Percentiles rank a stretch among this genome's conserved stretches.
These are phyloP conservation scores for Lasiosphaeris hirsuta DNA, from an alignment of 495 filamentous ascomycete genomes.

Conservation along the genomic window DNA sequence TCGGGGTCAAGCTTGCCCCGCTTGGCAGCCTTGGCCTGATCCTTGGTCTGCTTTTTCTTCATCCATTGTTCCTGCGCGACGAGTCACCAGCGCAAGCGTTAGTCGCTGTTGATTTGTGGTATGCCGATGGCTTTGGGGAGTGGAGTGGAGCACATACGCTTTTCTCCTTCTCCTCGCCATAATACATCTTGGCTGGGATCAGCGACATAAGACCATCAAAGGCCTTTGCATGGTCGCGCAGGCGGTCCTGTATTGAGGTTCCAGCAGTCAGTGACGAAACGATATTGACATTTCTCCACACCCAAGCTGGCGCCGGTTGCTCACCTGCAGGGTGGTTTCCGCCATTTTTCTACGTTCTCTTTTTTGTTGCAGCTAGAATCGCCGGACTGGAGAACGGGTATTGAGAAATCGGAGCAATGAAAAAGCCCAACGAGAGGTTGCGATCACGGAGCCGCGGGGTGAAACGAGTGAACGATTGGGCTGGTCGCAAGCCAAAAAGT, in stretches of 20 bases:
- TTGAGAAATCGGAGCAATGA: neutral
- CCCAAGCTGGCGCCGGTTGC: neutral
- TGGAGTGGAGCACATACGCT: slow-evolving; percentile 60
- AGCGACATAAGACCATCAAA: slow-evolving; percentile 90
- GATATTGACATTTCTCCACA: neutral
- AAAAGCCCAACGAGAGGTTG: neutral
- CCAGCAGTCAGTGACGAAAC: slow-evolving; percentile 13
- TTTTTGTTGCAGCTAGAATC: too few species aligned
- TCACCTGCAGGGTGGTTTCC: slow-evolving; percentile 29
- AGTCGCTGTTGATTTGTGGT: neutral
- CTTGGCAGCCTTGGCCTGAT: slow-evolving; percentile 71
- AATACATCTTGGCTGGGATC: slow-evolving; percentile 91
- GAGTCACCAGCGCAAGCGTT: slow-evolving; percentile 17
- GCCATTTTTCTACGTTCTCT: slow-evolving; percentile 18
- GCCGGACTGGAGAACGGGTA: too few species aligned
- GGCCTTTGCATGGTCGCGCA: slow-evolving; percentile 78
- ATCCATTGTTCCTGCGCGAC: slow-evolving; percentile 72
- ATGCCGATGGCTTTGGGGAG: slow-evolving; percentile 12
- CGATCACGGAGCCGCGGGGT: neutral
- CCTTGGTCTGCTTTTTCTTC: slow-evolving; percentile 84
- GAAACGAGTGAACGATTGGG: slow-evolving; percentile 1
- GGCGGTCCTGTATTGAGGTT: slow-evolving; percentile 60
- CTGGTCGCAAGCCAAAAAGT: slow-evolving; percentile 4
- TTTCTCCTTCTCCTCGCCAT: slow-evolving; percentile 76
- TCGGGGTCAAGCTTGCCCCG: slow-evolving; percentile 84